Conservation (phyloP, 768 basidiomycete genomes). For the Tubosaeta sp. region DNA sequence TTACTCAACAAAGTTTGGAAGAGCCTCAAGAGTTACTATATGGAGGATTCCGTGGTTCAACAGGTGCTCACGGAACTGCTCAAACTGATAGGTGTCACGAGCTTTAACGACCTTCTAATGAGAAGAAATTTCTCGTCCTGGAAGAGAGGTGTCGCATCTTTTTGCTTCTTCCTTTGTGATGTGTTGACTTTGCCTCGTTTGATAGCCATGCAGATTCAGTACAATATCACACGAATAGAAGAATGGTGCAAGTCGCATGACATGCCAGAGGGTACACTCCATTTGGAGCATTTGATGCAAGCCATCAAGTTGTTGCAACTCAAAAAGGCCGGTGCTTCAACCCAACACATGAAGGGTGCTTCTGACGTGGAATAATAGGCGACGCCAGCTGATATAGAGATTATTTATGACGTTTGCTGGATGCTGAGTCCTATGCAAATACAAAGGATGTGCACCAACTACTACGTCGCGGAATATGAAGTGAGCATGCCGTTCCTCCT, state of each 20-base stretch:
- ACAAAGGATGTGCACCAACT: slow-evolving; percentile 98
- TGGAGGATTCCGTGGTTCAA: slow-evolving; percentile 95
- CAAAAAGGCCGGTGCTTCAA: slow-evolving; percentile 71
- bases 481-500: slow-evolving; percentile 37
- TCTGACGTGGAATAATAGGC: slow-evolving; percentile 46
- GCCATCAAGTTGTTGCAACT: slow-evolving; percentile 96
- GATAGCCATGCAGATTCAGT: slow-evolving; percentile 99
- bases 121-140: slow-evolving; percentile 98
- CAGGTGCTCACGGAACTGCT: slow-evolving; percentile 94
- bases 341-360: slow-evolving; percentile 1
- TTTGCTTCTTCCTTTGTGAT: not conserved
- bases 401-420: slow-evolving; percentile 99
- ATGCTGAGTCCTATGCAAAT: slow-evolving; percentile 99
- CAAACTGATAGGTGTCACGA: slow-evolving; percentile 93
- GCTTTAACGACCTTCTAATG: slow-evolving; percentile 98
- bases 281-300: slow-evolving; percentile 99
- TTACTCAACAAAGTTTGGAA: slow-evolving; percentile 98
- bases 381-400: slow-evolving; percentile 93
- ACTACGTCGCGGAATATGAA: slow-evolving; percentile 99
- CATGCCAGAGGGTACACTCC: slow-evolving; percentile 97
- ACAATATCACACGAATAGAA: slow-evolving; percentile 95
- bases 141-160: slow-evolving; percentile 79
- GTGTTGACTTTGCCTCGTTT: slow-evolving; percentile 1
- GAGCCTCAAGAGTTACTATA: slow-evolving; percentile 95
- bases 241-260: slow-evolving; percentile 99